These are phyloP conservation scores for Vickermania ingenoplastis DNA, from an alignment of 208 protist genomes.

Conservation along the genomic window DNA sequence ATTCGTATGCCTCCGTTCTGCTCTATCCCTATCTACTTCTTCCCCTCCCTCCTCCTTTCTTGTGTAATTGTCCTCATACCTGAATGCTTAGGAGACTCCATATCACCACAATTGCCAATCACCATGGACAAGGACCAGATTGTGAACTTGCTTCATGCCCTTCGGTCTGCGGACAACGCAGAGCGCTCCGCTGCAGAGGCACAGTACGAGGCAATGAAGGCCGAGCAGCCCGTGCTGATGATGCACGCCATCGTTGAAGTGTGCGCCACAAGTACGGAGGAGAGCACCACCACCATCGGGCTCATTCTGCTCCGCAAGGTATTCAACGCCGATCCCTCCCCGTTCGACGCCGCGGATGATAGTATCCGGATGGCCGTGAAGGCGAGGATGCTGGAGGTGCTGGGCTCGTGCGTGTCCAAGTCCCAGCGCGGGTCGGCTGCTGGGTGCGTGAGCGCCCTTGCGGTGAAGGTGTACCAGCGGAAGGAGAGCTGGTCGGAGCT, in stretches of 20 bases:
- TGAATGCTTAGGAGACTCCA: too few species aligned
- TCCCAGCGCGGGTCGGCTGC: conserved; percentile 47
- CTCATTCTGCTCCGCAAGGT: conserved; percentile 69
- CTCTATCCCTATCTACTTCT: too few species aligned
- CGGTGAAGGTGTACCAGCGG: conserved; percentile 39
- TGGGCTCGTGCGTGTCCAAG: conserved; percentile 41
- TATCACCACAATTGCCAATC: too few species aligned
- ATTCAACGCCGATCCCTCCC: conserved; percentile 38
- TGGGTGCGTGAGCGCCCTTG: conserved; percentile 66
- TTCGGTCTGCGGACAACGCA: conserved; percentile 55
- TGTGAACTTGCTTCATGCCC: conserved; percentile 24
- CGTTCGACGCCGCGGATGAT: conserved; percentile 31
- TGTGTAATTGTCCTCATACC: too few species aligned
- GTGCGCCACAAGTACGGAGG: conserved; percentile 34
- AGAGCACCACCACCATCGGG: conserved; percentile 29
- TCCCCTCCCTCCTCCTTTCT: too few species aligned
- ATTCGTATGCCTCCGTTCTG: too few species aligned
- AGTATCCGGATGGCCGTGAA: conserved; percentile 38
- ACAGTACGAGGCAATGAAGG: conserved; percentile 38
- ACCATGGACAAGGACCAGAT: conserved; percentile 42
- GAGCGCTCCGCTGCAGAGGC: conserved; percentile 61
- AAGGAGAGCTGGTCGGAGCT: conserved; percentile 65
- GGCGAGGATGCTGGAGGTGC: conserved; percentile 35
- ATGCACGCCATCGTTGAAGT: conserved; percentile 54
- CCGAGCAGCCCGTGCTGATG: conserved; percentile 30